A percentile compares a stretch with the other conserved stretches of the same genome.
phyloP scores from a whole-genome alignment of 169 alveolate genomes.

The Plasmodium berghei region DNA sequence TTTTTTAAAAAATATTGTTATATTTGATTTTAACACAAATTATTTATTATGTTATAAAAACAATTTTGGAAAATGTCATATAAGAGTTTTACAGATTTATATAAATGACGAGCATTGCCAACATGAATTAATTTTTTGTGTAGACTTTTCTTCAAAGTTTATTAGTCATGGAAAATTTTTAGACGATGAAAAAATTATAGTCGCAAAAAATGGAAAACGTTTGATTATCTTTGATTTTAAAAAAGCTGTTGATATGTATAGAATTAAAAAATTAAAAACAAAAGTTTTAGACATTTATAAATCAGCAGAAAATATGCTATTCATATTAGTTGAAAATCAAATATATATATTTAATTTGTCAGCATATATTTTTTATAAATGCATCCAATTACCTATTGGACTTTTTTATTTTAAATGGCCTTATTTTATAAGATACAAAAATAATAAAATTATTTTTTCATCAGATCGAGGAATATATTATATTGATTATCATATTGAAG shows the following conservation, averaged over 20 bases:
- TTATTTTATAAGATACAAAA: conserved; percentile 69
- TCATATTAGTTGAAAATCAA: conserved; percentile 75
- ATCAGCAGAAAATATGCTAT: conserved; percentile 72
- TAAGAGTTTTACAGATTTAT: conserved; percentile 62
- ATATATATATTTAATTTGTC: conserved; percentile 68
- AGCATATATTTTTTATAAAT: conserved; percentile 63
- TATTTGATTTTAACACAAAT: conserved; percentile 72
- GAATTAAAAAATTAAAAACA: conserved; percentile 76
- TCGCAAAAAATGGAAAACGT: conserved; percentile 75
- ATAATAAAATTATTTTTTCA: conserved; percentile 67
- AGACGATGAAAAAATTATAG: conserved; percentile 77
- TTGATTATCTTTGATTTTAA: conserved; percentile 76
- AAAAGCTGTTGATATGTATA: conserved; percentile 77
- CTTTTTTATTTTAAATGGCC: conserved; percentile 76
- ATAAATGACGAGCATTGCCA: conserved; percentile 34
- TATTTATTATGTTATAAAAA: conserved; percentile 73
- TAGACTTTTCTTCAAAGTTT: conserved; percentile 75
- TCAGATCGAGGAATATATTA: conserved; percentile 66
- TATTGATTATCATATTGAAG: conserved; percentile 68
- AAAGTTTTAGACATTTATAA: conserved; percentile 68
- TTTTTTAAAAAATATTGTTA: conserved; percentile 74
- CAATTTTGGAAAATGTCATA: conserved; percentile 77
- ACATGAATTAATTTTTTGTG: conserved; percentile 78
- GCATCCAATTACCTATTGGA: conserved; percentile 51
- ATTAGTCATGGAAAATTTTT: conserved; percentile 78